phyloP scores from a whole-genome alignment of 2,329 filamentous ascomycete genomes.

The Hyphodiscus sp. region DNA sequence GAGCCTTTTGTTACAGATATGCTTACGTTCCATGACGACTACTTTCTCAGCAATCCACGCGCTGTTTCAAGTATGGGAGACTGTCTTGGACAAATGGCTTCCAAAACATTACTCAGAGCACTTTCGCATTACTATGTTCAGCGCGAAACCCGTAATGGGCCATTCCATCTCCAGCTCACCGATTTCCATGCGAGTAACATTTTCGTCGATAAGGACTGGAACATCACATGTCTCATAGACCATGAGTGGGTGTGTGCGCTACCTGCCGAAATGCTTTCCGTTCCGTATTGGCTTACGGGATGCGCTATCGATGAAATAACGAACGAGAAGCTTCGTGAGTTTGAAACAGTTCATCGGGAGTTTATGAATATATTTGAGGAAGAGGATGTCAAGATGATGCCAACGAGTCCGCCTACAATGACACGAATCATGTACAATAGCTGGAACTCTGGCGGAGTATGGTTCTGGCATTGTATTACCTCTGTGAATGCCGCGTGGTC shows the following conservation, averaged over 20 bases:
- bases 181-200: slow-evolving; percentile 33
- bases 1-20: slow-evolving; percentile 12
- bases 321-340: slow-evolving; percentile 14
- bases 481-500: slow-evolving; percentile 24
- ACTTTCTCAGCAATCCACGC: slow-evolving; percentile 24
- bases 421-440: slow-evolving; percentile 20
- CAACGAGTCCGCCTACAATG: slow-evolving; percentile 11
- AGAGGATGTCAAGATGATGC: slow-evolving; percentile 16
- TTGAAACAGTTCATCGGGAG: slow-evolving; percentile 17
- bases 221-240: slow-evolving; percentile 32
- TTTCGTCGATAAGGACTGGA: slow-evolving; percentile 33
- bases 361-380: slow-evolving; percentile 24
- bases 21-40: slow-evolving; percentile 23
- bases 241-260: slow-evolving; percentile 32
- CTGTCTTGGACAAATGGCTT: slow-evolving; percentile 27
- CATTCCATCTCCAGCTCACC: slow-evolving; percentile 27
- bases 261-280: slow-evolving; percentile 25
- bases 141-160: slow-evolving; percentile 22
- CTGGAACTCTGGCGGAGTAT: slow-evolving; percentile 26
- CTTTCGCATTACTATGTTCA: slow-evolving; percentile 27
- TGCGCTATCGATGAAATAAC: slow-evolving; percentile 17
- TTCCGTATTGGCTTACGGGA: slow-evolving; percentile 31
- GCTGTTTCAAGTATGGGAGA: slow-evolving; percentile 19
- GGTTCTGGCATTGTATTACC: slow-evolving; percentile 27
- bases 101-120: slow-evolving; percentile 19